These are phyloP conservation scores for Carallia pectinifolia DNA, from an alignment of 345 rosid genomes.

Conservation along the genomic window DNA sequence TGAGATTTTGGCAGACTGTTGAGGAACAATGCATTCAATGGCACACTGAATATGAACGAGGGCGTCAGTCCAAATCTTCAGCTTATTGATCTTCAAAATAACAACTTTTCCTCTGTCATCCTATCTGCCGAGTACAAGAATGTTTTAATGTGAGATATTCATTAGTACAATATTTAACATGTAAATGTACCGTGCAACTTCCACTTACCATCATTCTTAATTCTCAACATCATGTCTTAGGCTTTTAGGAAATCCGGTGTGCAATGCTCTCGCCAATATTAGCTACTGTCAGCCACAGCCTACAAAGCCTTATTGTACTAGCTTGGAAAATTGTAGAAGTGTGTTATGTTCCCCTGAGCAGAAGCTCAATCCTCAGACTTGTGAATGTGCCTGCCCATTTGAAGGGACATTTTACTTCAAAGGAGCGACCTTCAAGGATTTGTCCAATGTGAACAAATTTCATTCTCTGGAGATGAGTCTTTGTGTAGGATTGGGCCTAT, in stretches of 20 bases:
- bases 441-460: conserved; percentile 53
- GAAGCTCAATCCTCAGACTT: conserved; percentile 88
- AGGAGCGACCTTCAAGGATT: conserved; percentile 71
- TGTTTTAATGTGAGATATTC: conserved; percentile 52
- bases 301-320: conserved; percentile 66
- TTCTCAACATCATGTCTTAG: conserved; percentile 37
- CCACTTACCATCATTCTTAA: not conserved
- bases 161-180: not conserved
- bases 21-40: conserved; percentile 64
- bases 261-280: conserved; percentile 59
- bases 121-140: conserved; percentile 49
- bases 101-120: conserved; percentile 68
- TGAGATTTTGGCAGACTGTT: conserved; percentile 50
- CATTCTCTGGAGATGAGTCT: conserved; percentile 80
- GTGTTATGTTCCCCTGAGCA: conserved; percentile 59
- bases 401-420: conserved; percentile 84
- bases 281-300: conserved; percentile 66
- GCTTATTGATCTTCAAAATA: conserved; percentile 71
- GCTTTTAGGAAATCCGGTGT: conserved; percentile 87
- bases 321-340: conserved; percentile 65
- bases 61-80: conserved; percentile 52
- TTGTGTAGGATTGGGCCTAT: conserved; percentile 64
- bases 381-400: conserved; percentile 82
- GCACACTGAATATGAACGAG: conserved; percentile 57
- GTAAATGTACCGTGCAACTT: not conserved